Evolutionary conservation across 345 rosid species (phyloP).

Genomic region (Gossypium rotundifolium): DNA sequence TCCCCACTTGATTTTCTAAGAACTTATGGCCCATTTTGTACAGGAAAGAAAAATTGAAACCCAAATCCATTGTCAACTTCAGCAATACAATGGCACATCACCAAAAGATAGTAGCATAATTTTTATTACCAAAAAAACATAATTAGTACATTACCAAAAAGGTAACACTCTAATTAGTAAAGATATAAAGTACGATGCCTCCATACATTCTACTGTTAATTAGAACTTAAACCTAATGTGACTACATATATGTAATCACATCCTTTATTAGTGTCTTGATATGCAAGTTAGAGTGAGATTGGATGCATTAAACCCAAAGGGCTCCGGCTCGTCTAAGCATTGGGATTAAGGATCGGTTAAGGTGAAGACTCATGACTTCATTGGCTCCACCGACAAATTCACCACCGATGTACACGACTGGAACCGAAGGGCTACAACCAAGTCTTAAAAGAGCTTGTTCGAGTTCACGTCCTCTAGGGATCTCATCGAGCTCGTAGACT

Average conservation of each 20-base stretch:
- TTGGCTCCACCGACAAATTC: slow-evolving; percentile 80
- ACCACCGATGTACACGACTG: slow-evolving; percentile 76
- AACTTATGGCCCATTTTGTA: not conserved
- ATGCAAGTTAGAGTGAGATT: not conserved
- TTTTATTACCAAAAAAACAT: not conserved
- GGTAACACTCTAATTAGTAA: not conserved
- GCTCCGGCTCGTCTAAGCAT: slow-evolving; percentile 81
- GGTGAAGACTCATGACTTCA: slow-evolving; percentile 85
- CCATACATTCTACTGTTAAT: not conserved
- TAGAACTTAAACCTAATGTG: not conserved
- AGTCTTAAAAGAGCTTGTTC: slow-evolving; percentile 71
- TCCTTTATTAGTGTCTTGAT: slow-evolving; percentile 15
- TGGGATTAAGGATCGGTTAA: slow-evolving; percentile 63
- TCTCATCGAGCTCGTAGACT: slow-evolving; percentile 67
- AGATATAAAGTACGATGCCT: not conserved
- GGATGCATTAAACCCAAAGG: slow-evolving; percentile 54
- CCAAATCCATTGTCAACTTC: not conserved
- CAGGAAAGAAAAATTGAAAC: not conserved
- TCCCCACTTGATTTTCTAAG: not conserved
- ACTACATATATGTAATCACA: slow-evolving; percentile 4
- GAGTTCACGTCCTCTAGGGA: slow-evolving; percentile 58
- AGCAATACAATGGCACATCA: not conserved
- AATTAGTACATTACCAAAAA: slow-evolving; percentile 8
- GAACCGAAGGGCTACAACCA: slow-evolving; percentile 65
- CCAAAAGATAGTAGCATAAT: not conserved